Conservation (phyloP, 805 yeast species). For the Kazachstania psychrophila region DNA sequence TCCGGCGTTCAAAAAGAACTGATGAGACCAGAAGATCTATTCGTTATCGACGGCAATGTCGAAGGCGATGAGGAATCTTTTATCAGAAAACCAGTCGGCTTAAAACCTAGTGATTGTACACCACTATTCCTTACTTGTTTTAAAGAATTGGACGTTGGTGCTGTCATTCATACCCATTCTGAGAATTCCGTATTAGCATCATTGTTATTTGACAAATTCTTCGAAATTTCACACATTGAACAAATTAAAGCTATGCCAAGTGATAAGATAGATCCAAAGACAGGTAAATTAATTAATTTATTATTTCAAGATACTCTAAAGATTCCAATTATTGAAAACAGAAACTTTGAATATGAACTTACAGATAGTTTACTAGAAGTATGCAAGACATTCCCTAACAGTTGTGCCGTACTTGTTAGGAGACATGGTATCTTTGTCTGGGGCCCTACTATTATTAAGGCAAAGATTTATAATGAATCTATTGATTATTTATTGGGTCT, state of each 20-base stretch:
- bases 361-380: conserved; percentile 56
- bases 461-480: conserved; percentile 87
- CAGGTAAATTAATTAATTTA: conserved; percentile 46
- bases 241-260: conserved; percentile 88
- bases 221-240: conserved; percentile 72
- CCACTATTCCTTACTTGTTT: conserved; percentile 76
- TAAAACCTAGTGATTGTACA: conserved; percentile 90
- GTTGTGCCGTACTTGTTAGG: conserved; percentile 82
- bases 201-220: conserved; percentile 57
- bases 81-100: conserved; percentile 49
- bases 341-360: conserved; percentile 80
- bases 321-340: conserved; percentile 87
- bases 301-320: conserved; percentile 64
- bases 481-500: conserved; percentile 80
- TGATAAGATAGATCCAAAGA: conserved; percentile 38
- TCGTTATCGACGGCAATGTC: conserved; percentile 48
- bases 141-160: conserved; percentile 65
- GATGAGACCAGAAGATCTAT: conserved; percentile 72
- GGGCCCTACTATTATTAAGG: conserved; percentile 90
- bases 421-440: conserved; percentile 95
- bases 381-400: conserved; percentile 58
- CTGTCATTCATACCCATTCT: conserved; percentile 92
- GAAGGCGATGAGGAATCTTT: conserved; percentile 43
- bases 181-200: conserved; percentile 80
- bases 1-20: conserved; percentile 95